A percentile compares a stretch with the other conserved stretches of the same genome.
Evolutionary conservation across 169 alveolate genomes (phyloP).

Genomic region (Eimeria tenella): DNA sequence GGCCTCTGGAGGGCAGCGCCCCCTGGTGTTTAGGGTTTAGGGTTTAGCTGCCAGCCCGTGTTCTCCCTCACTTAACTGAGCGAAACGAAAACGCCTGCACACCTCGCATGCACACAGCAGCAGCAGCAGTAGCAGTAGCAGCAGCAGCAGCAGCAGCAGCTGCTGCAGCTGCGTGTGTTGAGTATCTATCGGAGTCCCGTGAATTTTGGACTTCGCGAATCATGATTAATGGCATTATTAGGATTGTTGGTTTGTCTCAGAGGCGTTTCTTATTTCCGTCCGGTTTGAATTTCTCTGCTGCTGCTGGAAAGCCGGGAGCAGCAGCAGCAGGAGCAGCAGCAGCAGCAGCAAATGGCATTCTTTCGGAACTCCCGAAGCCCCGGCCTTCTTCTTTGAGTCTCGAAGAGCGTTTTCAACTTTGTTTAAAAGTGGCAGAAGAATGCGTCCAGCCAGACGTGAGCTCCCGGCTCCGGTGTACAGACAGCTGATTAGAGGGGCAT

Average conservation of each 20-base stretch:
- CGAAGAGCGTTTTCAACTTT: constrained; percentile 82
- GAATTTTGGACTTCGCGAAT: too few species aligned
- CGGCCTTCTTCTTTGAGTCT: constrained; percentile 69
- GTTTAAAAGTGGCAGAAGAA: constrained; percentile 88
- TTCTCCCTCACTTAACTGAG: neutral
- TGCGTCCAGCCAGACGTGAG: constrained; percentile 87
- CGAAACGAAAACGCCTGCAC: neutral
- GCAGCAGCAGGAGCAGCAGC: neutral
- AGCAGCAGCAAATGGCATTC: neutral
- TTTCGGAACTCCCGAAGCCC: neutral
- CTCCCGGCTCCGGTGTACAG: too few species aligned
- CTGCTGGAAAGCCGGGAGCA: neutral
- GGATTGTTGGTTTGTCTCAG: too few species aligned
- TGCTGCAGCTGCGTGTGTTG: neutral
- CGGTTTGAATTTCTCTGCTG: too few species aligned
- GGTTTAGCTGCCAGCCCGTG: neutral
- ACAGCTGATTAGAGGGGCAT: too few species aligned
- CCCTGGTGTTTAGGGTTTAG: neutral
- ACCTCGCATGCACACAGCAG: neutral
- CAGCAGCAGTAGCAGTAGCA: neutral
- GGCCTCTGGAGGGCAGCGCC: neutral
- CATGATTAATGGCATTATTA: too few species aligned
- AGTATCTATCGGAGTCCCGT: too few species aligned
- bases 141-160: neutral
- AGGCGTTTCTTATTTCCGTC: too few species aligned